Conservation (phyloP, 1,284 basidiomycete genomes). For the Cryptococcus hybrid region DNA sequence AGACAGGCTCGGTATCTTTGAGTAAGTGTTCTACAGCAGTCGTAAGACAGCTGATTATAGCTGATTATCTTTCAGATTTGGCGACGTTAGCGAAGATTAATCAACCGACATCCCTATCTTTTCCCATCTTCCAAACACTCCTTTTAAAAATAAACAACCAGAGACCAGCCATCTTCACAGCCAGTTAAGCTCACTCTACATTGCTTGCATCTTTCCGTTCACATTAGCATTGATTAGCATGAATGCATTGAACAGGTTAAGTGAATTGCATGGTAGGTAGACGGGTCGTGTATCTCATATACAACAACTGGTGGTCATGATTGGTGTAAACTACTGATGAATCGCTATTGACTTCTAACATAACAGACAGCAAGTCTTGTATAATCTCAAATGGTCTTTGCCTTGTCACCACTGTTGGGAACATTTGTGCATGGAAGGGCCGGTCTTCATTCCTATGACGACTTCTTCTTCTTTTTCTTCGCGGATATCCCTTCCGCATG, state of each 20-base stretch:
- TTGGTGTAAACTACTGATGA: not conserved
- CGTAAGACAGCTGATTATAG: not conserved
- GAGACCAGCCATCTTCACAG: not conserved
- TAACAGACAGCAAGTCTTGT: not conserved
- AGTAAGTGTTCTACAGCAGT: constrained; percentile 52
- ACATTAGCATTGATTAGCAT: not conserved
- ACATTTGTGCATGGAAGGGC: not conserved
- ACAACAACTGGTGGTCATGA: not conserved
- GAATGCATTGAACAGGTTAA: not conserved
- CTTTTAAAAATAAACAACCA: not conserved
- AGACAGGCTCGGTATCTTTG: constrained; percentile 79
- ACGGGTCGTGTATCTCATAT: not conserved
- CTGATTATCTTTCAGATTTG: constrained; percentile 22
- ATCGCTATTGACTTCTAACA: not conserved
- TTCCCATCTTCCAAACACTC: not conserved
- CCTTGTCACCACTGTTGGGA: not conserved
- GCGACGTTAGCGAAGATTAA: constrained; percentile 44
- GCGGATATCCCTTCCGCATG: not conserved
- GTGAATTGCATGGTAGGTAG: not conserved
- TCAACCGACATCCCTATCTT: not conserved
- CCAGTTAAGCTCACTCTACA: not conserved
- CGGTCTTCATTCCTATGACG: not conserved
- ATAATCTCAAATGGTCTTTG: not conserved
- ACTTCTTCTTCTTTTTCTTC: not conserved
- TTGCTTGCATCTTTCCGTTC: not conserved